Conservation (phyloP, 306 rosid genomes). For the Delonix regia region DNA sequence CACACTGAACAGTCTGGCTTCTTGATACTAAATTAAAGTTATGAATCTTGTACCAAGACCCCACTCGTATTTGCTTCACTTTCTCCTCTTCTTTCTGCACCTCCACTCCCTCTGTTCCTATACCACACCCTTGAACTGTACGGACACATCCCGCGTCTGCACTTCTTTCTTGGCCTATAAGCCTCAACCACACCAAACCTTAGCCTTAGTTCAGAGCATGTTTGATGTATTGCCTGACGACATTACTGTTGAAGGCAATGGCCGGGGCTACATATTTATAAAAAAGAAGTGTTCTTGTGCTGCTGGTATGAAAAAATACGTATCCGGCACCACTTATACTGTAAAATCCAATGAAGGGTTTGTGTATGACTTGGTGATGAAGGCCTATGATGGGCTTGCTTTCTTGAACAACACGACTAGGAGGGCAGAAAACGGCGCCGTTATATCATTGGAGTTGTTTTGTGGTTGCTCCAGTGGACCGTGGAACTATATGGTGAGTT, state of each 20-base stretch:
- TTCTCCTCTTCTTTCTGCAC: constrained; percentile 41
- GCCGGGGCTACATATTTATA: constrained; percentile 63
- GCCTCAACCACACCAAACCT: constrained; percentile 62
- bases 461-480: constrained; percentile 91
- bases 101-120: constrained; percentile 41
- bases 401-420: constrained; percentile 64
- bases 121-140: constrained; percentile 69
- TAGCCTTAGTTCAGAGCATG: constrained; percentile 74
- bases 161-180: constrained; percentile 86
- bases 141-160: constrained; percentile 77
- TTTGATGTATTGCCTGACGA: constrained; percentile 83
- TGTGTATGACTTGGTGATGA: constrained; percentile 65
- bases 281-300: constrained; percentile 92
- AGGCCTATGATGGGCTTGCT: constrained; percentile 81
- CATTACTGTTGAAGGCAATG: constrained; percentile 75
- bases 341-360: constrained; percentile 72
- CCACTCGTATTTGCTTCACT: constrained; percentile 35
- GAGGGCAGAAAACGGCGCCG: constrained; percentile 68
- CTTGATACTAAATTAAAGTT: neutral
- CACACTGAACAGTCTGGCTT: neutral
- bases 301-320: constrained; percentile 55
- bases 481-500: constrained; percentile 94
- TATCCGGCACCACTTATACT: constrained; percentile 76
- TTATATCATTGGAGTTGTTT: constrained; percentile 77
- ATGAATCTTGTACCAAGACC: constrained; percentile 50